Percentiles rank a stretch among this genome's conserved stretches.
phyloP scores from a whole-genome alignment of 2,329 filamentous ascomycete species.

The Alternaria conjuncta region DNA sequence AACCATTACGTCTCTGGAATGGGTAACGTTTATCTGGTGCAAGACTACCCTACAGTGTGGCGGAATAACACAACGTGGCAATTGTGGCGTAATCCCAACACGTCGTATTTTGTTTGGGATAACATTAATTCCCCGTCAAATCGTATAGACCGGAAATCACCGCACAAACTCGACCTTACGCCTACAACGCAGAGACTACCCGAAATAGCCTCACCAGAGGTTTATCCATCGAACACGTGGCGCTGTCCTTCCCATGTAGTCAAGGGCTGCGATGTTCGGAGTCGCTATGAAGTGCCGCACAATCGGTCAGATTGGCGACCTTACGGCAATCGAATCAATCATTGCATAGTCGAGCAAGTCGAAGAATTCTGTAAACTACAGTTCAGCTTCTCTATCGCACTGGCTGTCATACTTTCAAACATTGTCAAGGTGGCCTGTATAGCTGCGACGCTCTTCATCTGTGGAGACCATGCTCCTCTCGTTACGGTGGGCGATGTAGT shows the following conservation, averaged over 20 bases:
- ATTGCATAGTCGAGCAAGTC: constrained; percentile 28
- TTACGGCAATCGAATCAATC: constrained; percentile 6
- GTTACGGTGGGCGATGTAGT: constrained; percentile 33
- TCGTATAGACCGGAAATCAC: background rate
- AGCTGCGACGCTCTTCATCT: constrained; percentile 18
- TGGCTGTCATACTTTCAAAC: constrained; percentile 14
- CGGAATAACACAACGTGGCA: background rate
- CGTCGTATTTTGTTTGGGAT: background rate
- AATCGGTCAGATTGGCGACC: constrained; percentile 16
- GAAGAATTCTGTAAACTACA: constrained; percentile 34
- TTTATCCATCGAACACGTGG: constrained; percentile 19
- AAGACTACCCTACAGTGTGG: constrained; percentile 11
- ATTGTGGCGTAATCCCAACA: background rate
- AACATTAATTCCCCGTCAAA: background rate
- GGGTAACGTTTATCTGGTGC: constrained; percentile 23
- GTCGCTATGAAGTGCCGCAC: constrained; percentile 7
- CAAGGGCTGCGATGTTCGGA: constrained; percentile 1
- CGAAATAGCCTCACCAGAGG: background rate
- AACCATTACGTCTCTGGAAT: constrained; percentile 14
- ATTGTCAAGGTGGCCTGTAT: constrained; percentile 12
- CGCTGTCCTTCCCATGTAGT: constrained; percentile 13
- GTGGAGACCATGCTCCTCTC: constrained; percentile 12
- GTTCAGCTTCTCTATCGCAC: constrained; percentile 33
- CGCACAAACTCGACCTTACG: background rate
- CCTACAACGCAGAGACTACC: background rate